Evolutionary conservation across 371 early-diverging fungal genomes (phyloP).

Genomic region (Rhizomucor pusillus): DNA sequence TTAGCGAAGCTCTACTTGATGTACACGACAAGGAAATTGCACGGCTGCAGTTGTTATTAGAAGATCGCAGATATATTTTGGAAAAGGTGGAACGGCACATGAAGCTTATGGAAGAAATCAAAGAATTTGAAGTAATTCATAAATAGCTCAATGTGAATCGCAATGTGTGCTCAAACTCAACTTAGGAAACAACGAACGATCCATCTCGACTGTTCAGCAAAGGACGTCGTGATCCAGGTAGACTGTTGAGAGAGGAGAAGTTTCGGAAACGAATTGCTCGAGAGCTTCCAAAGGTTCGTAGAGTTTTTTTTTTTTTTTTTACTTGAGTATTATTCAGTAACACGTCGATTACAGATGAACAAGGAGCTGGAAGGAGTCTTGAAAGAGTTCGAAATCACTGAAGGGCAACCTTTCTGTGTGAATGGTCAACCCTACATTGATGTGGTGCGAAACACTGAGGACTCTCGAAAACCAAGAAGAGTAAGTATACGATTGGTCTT

Average conservation of each 20-base stretch:
- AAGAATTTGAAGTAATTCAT: slow-evolving; percentile 36
- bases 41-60: slow-evolving; percentile 24
- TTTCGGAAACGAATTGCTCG: slow-evolving; percentile 40
- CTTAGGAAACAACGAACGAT: slow-evolving; percentile 34
- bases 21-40: slow-evolving; percentile 38
- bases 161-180: background rate
- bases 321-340: background rate
- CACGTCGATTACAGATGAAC: slow-evolving; percentile 10
- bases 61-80: slow-evolving; percentile 41
- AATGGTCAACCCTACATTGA: slow-evolving; percentile 38
- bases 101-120: slow-evolving; percentile 34
- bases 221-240: slow-evolving; percentile 47
- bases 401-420: slow-evolving; percentile 31
- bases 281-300: slow-evolving; percentile 38
- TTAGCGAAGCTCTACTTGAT: slow-evolving; percentile 21
- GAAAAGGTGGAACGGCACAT: slow-evolving; percentile 40
- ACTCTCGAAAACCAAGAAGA: background rate
- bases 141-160: background rate
- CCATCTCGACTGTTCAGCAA: slow-evolving; percentile 45
- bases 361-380: slow-evolving; percentile 39
- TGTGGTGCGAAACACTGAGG: slow-evolving; percentile 8
- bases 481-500: too few species aligned
- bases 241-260: slow-evolving; percentile 44
- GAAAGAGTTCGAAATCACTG: slow-evolving; percentile 32
- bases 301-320: background rate